Evolutionary conservation across 176 grass and related monocot species (phyloP).

Genomic region (Oryza longistaminata): DNA sequence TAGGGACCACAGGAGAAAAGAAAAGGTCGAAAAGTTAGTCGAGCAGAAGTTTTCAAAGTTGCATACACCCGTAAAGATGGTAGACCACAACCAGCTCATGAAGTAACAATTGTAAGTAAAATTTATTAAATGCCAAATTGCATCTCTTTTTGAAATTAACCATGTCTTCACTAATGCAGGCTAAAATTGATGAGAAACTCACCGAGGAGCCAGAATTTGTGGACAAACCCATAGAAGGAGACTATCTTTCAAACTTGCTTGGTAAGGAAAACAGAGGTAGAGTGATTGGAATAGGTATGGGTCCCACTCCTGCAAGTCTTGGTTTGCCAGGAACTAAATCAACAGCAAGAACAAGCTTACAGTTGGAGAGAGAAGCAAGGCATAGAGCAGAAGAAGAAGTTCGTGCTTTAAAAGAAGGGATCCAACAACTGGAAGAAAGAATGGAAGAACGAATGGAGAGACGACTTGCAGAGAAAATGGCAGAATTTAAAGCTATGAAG

Average conservation of each 20-base stretch:
- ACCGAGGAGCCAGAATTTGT: neutral
- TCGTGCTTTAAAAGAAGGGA: neutral
- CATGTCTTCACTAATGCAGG: neutral
- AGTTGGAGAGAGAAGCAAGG: neutral
- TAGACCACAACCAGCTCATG: neutral
- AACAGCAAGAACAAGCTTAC: neutral
- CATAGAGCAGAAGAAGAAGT: neutral
- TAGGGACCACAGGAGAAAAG: neutral
- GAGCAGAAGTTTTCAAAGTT: neutral
- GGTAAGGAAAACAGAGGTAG: neutral
- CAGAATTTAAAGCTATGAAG: neutral
- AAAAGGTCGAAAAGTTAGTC: neutral
- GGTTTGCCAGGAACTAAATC: neutral
- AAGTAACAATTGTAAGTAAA: neutral
- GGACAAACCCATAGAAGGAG: neutral
- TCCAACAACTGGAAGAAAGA: neutral
- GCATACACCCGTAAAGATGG: neutral
- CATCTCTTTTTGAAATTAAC: neutral
- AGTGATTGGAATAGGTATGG: neutral
- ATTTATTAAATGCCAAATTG: neutral
- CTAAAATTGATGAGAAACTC: neutral
- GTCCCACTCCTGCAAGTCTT: neutral
- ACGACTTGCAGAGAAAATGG: neutral
- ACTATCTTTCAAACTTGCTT: neutral
- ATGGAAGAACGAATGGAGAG: neutral